These are phyloP conservation scores for Pseudozyma sp. DNA, from an alignment of 1,284 basidiomycete species.

Conservation along the genomic window DNA sequence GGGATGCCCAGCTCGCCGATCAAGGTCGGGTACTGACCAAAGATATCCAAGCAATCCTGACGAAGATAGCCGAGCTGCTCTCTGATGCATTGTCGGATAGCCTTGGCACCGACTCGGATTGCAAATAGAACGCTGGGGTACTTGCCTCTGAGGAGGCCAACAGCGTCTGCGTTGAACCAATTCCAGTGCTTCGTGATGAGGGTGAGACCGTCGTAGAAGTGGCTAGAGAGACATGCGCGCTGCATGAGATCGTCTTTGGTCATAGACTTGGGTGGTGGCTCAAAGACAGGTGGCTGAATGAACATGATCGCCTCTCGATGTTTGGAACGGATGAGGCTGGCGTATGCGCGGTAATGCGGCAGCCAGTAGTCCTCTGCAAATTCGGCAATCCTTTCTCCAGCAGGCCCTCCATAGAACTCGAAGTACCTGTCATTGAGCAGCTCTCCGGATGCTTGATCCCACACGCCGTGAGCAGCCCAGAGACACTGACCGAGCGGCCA, in stretches of 20 bases:
- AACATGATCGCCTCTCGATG: conserved; percentile 91
- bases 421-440: conserved; percentile 86
- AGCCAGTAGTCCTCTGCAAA: conserved; percentile 88
- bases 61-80: conserved; percentile 86
- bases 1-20: conserved; percentile 97
- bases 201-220: conserved; percentile 93
- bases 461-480: conserved; percentile 94
- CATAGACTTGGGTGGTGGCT: conserved; percentile 76
- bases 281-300: conserved; percentile 92
- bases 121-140: conserved; percentile 75
- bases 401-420: conserved; percentile 44
- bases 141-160: conserved; percentile 83
- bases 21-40: conserved; percentile 84
- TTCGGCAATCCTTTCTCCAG: conserved; percentile 71
- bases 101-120: conserved; percentile 78
- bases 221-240: conserved; percentile 82
- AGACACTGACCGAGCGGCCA: conserved; percentile 87
- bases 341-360: conserved; percentile 79
- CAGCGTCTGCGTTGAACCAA: conserved; percentile 84
- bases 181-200: conserved; percentile 74
- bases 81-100: conserved; percentile 84
- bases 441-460: conserved; percentile 80
- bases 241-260: conserved; percentile 74
- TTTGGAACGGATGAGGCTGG: conserved; percentile 76
- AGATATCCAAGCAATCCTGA: conserved; percentile 74